Evolutionary conservation across 225 moss, liverwort and hornwort species (phyloP).

Genomic region (Pseudisothecium myosuroides): DNA sequence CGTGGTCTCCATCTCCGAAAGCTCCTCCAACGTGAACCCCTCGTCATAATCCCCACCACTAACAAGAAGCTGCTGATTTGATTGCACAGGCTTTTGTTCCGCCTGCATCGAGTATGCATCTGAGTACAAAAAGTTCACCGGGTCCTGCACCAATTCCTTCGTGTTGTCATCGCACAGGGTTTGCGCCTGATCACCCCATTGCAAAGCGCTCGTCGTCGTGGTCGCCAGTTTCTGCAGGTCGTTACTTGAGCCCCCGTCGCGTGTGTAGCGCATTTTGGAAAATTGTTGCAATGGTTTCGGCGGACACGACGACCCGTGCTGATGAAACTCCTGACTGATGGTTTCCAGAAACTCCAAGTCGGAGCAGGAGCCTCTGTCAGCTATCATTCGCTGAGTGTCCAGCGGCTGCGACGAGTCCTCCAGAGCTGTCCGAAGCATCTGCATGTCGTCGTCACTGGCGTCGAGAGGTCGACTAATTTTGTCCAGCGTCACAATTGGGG

Average conservation of each 20-base stretch:
- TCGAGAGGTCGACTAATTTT: slow-evolving; percentile 6
- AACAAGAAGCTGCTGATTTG: neutral
- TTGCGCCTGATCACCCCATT: neutral
- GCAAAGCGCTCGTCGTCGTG: neutral
- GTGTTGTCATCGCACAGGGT: slow-evolving; percentile 13
- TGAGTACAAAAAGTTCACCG: neutral
- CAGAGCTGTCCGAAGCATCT: neutral
- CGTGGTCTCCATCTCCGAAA: slow-evolving; percentile 34
- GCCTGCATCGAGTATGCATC: neutral
- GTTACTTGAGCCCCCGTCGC: slow-evolving; percentile 23
- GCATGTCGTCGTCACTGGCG: neutral
- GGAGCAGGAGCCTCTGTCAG: slow-evolving; percentile 1
- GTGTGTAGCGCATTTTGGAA: neutral
- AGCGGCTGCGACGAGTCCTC: neutral
- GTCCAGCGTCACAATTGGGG: neutral
- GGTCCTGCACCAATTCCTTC: neutral
- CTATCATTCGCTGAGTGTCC: neutral
- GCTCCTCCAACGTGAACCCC: slow-evolving; percentile 24
- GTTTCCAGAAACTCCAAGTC: slow-evolving; percentile 7
- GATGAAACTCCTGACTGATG: neutral
- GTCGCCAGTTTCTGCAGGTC: slow-evolving; percentile 13
- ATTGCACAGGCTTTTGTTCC: neutral
- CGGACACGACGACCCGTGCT: neutral
- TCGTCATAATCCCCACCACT: neutral
- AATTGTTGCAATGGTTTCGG: neutral